Conservation (phyloP, 169 alveolate genomes). For the Miamiensis avidus region DNA sequence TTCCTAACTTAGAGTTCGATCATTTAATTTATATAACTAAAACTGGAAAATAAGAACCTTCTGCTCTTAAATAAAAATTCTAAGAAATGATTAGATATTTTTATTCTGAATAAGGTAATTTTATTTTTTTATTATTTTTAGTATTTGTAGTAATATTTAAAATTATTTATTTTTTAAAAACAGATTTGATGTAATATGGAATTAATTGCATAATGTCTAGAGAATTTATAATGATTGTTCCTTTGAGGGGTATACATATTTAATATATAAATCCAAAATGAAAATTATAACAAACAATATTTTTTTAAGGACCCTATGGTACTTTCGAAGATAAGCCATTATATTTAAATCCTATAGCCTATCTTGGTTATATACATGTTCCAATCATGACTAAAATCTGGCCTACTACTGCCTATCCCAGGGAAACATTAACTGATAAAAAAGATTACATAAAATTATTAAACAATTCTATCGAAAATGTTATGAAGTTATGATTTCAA, state of each 20-base stretch:
- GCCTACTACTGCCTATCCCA: constrained; percentile 19
- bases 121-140: too few species aligned
- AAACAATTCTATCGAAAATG: background rate
- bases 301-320: constrained; percentile 14
- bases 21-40: background rate
- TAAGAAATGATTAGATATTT: background rate
- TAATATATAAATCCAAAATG: too few species aligned
- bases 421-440: background rate
- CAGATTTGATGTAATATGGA: background rate
- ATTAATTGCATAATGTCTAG: background rate
- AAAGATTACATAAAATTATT: too few species aligned
- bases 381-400: background rate
- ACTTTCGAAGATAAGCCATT: constrained; percentile 4
- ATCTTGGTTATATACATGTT: constrained; percentile 26
- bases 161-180: too few species aligned
- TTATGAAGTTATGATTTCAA: background rate
- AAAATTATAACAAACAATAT: background rate
- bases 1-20: background rate
- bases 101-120: background rate
- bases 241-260: background rate
- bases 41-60: background rate
- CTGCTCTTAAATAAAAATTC: background rate
- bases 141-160: too few species aligned
- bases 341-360: constrained; percentile 13
- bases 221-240: background rate